These are phyloP conservation scores for Blastosporella zonata DNA, from an alignment of 1,284 basidiomycete genomes.

Conservation along the genomic window DNA sequence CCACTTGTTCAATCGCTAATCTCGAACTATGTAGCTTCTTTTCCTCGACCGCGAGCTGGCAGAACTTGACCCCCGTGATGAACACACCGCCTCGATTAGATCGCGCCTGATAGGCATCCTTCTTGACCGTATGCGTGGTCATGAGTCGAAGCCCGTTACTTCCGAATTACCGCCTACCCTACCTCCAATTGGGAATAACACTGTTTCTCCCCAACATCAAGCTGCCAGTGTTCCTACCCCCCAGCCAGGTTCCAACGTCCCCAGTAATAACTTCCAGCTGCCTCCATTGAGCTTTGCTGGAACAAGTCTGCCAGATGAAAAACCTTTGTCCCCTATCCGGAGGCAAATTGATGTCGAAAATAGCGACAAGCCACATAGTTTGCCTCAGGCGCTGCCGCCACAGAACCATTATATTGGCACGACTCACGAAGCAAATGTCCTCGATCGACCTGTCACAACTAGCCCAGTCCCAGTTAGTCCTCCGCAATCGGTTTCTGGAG, in stretches of 20 bases:
- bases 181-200: conserved; percentile 26
- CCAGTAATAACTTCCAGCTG: conserved; percentile 35
- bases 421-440: conserved; percentile 3
- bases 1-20: conserved; percentile 1
- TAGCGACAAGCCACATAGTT: conserved; percentile 10
- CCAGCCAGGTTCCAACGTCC: conserved; percentile 1
- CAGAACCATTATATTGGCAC: conserved; percentile 6
- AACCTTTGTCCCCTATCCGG: conserved; percentile 32
- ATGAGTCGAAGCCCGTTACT: conserved; percentile 22
- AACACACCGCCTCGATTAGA: conserved; percentile 70
- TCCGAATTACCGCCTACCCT: conserved; percentile 28
- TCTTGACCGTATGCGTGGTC: conserved; percentile 59
- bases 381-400: not conserved
- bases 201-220: conserved; percentile 14
- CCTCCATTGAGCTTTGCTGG: conserved; percentile 46
- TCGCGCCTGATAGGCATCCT: conserved; percentile 62
- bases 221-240: not conserved
- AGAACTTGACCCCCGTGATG: conserved; percentile 80
- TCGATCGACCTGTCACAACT: conserved; percentile 11
- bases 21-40: conserved; percentile 55
- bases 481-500: conserved; percentile 11
- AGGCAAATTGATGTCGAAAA: conserved; percentile 23
- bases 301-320: conserved; percentile 26
- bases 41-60: conserved; percentile 89
- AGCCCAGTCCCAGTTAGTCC: conserved; percentile 8